Evolutionary conservation across 1,284 basidiomycete species (phyloP).

Genomic region (Austroboletus olivaceoglutinosus): DNA sequence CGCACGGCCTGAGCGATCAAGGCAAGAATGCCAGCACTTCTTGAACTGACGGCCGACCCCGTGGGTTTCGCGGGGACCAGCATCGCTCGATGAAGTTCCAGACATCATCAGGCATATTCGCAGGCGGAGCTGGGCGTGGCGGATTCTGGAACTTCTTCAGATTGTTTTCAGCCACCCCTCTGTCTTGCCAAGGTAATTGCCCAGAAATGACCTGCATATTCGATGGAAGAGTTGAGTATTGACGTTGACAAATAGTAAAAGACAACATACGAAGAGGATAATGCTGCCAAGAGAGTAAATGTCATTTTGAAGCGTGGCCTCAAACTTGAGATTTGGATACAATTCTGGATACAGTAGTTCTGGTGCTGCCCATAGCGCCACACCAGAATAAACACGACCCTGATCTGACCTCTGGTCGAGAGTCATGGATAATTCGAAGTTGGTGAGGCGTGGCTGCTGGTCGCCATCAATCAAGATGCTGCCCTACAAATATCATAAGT

Average conservation of each 20-base stretch:
- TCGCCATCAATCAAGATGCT: constrained; percentile 1
- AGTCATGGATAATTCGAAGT: constrained; percentile 3
- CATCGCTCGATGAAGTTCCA: constrained; percentile 7
- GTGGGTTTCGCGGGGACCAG: constrained; percentile 6
- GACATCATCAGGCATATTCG: background rate
- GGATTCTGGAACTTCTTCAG: constrained; percentile 2
- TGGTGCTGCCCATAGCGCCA: constrained; percentile 1
- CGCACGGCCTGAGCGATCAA: too few relatives aligned
- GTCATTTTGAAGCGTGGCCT: background rate
- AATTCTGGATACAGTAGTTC: constrained; percentile 1
- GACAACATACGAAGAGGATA: background rate
- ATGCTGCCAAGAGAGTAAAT: constrained; percentile 12
- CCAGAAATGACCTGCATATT: constrained; percentile 3
- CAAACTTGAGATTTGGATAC: background rate
- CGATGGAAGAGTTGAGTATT: background rate
- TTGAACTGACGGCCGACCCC: background rate
- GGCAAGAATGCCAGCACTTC: constrained; percentile 2
- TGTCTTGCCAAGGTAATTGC: background rate
- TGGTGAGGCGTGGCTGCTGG: constrained; percentile 3
- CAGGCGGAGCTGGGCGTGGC: background rate
- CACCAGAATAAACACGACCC: background rate
- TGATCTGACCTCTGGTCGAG: background rate
- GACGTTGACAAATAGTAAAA: background rate
- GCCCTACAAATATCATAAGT: background rate
- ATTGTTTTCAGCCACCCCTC: background rate